These are phyloP conservation scores for Davidsoniella neocaledoniae DNA, from an alignment of 2,329 filamentous ascomycete genomes.

Conservation along the genomic window DNA sequence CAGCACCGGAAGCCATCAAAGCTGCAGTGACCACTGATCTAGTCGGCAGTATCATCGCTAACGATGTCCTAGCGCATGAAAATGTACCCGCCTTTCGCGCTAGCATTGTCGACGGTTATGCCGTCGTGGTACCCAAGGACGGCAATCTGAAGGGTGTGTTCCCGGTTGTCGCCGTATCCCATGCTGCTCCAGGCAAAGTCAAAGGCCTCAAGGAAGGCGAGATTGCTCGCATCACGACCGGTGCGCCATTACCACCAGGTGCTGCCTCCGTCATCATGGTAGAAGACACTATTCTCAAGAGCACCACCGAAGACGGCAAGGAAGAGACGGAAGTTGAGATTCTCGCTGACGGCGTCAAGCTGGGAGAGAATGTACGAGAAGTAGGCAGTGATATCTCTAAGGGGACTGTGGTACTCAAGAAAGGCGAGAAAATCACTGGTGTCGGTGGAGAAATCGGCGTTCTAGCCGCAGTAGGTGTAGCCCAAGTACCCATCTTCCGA, in stretches of 20 bases:
- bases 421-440: slow-evolving; percentile 68
- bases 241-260: slow-evolving; percentile 73
- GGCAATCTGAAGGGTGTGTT: slow-evolving; percentile 61
- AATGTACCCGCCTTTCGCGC: slow-evolving; percentile 85
- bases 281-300: slow-evolving; percentile 70
- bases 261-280: slow-evolving; percentile 85
- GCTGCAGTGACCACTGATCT: slow-evolving; percentile 46
- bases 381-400: slow-evolving; percentile 71
- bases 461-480: slow-evolving; percentile 66
- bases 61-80: slow-evolving; percentile 64
- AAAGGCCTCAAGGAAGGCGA: slow-evolving; percentile 49
- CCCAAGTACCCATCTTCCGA: slow-evolving; percentile 53
- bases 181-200: slow-evolving; percentile 58
- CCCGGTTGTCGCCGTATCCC: slow-evolving; percentile 72
- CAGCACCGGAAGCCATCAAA: slow-evolving; percentile 38
- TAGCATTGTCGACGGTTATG: slow-evolving; percentile 95
- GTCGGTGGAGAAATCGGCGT: slow-evolving; percentile 84
- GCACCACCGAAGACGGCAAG: slow-evolving; percentile 57
- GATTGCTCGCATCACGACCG: slow-evolving; percentile 84
- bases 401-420: slow-evolving; percentile 52
- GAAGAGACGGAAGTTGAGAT: slow-evolving; percentile 87
- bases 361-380: slow-evolving; percentile 79
- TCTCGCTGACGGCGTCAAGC: slow-evolving; percentile 54
- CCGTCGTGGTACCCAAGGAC: slow-evolving; percentile 50
- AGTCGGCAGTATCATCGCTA: slow-evolving; percentile 63